phyloP scores from a whole-genome alignment of 805 yeast genomes.

The Nakazawaea siamensis region DNA sequence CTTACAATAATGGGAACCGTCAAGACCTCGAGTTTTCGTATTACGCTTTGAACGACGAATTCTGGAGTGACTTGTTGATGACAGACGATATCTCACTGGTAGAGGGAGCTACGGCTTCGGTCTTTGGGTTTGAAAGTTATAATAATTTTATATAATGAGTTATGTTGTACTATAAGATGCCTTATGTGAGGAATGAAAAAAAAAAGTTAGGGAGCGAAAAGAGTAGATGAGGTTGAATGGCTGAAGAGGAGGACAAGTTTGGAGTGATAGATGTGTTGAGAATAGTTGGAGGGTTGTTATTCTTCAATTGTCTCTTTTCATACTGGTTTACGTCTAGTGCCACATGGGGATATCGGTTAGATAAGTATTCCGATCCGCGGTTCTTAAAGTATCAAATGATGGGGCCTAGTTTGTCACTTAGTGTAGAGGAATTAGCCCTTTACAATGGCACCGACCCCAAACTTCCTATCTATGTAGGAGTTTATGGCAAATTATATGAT shows the following conservation, averaged over 20 bases:
- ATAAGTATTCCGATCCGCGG: slow-evolving; percentile 35
- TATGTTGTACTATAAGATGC: no score
- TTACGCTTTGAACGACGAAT: slow-evolving; percentile 57
- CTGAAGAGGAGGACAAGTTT: slow-evolving; percentile 13
- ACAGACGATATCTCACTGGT: slow-evolving; percentile 13
- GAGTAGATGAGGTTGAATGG: no score
- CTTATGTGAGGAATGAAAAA: no score
- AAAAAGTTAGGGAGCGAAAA: no score
- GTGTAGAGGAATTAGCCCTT: slow-evolving; percentile 36
- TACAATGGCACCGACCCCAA: slow-evolving; percentile 41
- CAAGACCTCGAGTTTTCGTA: slow-evolving; percentile 37
- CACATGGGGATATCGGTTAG: slow-evolving; percentile 51
- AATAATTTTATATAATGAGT: no score
- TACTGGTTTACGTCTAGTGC: slow-evolving; percentile 50
- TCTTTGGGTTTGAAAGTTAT: no score
- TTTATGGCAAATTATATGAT: slow-evolving; percentile 58
- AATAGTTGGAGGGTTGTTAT: slow-evolving; percentile 34
- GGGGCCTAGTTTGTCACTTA: slow-evolving; percentile 21
- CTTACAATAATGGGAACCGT: not conserved
- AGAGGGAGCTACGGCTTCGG: no score
- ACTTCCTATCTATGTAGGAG: slow-evolving; percentile 49
- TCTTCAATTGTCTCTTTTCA: slow-evolving; percentile 40
- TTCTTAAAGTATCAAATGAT: slow-evolving; percentile 23
- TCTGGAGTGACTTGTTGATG: slow-evolving; percentile 53
- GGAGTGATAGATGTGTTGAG: slow-evolving; percentile 33